Evolutionary conservation across 805 yeast species (phyloP).

Genomic region (Isabelozyma heimii): DNA sequence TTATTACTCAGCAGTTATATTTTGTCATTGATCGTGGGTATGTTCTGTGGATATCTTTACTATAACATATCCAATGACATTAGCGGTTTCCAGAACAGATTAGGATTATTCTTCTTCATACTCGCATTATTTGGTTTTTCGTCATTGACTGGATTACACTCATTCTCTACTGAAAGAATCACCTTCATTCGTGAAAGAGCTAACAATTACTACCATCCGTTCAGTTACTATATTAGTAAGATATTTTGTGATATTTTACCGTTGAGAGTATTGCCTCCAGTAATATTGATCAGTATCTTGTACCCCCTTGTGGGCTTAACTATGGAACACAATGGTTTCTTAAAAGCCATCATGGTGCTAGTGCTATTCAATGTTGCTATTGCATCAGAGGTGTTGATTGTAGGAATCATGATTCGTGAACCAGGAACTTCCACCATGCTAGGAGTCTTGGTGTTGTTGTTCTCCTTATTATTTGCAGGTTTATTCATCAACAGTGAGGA

Average conservation of each 20-base stretch:
- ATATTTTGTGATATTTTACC: constrained; percentile 92
- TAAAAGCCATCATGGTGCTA: constrained; percentile 65
- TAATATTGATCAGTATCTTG: constrained; percentile 71
- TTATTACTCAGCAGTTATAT: constrained; percentile 82
- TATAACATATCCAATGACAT: constrained; percentile 83
- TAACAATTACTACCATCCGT: constrained; percentile 87
- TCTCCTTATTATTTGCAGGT: constrained; percentile 90
- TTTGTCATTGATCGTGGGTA: constrained; percentile 71
- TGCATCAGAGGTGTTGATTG: constrained; percentile 77
- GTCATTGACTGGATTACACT: constrained; percentile 84
- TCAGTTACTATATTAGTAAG: constrained; percentile 81
- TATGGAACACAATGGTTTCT: constrained; percentile 70
- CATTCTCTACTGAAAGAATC: constrained; percentile 84
- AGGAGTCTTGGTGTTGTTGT: constrained; percentile 79
- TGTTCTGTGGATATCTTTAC: constrained; percentile 83
- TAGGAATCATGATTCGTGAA: constrained; percentile 85
- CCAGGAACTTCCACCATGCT: constrained; percentile 89
- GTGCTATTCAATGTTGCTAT: constrained; percentile 85
- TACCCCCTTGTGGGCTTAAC: constrained; percentile 91
- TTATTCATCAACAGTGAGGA: constrained; percentile 82
- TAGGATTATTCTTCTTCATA: constrained; percentile 89
- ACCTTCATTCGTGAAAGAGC: constrained; percentile 92
- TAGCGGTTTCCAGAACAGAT: constrained; percentile 92
- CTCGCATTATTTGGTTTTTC: constrained; percentile 92
- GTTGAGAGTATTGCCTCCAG: constrained; percentile 87